These are phyloP conservation scores for Amanita phalloides DNA, from an alignment of 768 basidiomycete species.

Conservation along the genomic window DNA sequence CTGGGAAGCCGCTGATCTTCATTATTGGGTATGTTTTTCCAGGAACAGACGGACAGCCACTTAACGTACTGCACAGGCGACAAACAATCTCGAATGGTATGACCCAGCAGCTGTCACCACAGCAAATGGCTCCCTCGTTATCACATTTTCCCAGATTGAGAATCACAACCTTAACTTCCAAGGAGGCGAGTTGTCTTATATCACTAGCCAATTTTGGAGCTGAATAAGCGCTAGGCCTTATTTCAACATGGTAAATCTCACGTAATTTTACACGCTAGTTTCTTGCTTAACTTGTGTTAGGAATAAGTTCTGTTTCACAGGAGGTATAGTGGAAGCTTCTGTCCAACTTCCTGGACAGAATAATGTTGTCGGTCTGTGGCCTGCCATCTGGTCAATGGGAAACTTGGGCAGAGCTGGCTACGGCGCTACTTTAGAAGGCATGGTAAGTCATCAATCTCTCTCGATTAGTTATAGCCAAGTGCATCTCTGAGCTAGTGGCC, in stretches of 20 bases:
- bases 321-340: conserved; percentile 55
- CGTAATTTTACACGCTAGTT: conserved; percentile 6
- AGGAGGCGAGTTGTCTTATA: conserved; percentile 36
- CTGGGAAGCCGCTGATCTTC: conserved; percentile 70
- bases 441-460: conserved; percentile 27
- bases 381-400: conserved; percentile 69
- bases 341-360: conserved; percentile 53
- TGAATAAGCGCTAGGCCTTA: conserved; percentile 20
- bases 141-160: conserved; percentile 47
- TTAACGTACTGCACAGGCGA: conserved; percentile 22
- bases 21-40: conserved; percentile 52
- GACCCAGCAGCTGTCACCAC: conserved; percentile 71
- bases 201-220: conserved; percentile 18
- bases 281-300: conserved; percentile 13
- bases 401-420: conserved; percentile 67
- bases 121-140: conserved; percentile 54
- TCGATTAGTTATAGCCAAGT: conserved; percentile 4
- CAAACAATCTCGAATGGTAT: conserved; percentile 82
- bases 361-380: conserved; percentile 62
- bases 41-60: neutral
- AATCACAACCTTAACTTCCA: conserved; percentile 60
- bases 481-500: conserved; percentile 47
- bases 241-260: conserved; percentile 33
- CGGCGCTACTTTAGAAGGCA: conserved; percentile 74
- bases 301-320: conserved; percentile 86